Percentiles rank a stretch among this genome's conserved stretches.
Conservation (phyloP, 768 basidiomycete species). For the Calocera cornea region DNA sequence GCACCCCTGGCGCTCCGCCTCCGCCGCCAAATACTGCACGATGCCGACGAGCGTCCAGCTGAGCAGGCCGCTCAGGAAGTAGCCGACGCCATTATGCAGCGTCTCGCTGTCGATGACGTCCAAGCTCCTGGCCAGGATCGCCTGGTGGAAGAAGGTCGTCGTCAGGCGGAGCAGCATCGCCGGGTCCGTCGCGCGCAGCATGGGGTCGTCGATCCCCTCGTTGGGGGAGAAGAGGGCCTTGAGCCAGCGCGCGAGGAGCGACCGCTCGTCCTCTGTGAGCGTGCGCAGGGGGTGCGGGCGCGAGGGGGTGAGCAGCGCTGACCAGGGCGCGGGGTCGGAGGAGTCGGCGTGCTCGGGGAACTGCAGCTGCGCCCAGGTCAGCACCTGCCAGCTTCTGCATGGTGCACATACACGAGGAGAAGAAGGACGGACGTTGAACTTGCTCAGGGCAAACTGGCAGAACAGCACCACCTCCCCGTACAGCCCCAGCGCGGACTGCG, state of each 20-base stretch:
- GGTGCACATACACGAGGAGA: background rate
- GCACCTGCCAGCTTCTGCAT: too few relatives aligned
- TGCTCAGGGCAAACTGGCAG: conserved; percentile 47
- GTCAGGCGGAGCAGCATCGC: conserved; percentile 53
- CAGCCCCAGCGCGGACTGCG: conserved; percentile 66
- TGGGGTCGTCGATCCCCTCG: conserved; percentile 74
- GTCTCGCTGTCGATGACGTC: conserved; percentile 53
- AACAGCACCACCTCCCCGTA: conserved; percentile 70
- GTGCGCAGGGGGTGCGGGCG: background rate
- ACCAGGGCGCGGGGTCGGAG: background rate
- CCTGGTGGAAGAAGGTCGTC: conserved; percentile 50
- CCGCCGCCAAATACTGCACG: conserved; percentile 30
- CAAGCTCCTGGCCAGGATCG: conserved; percentile 36
- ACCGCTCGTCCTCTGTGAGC: conserved; percentile 10
- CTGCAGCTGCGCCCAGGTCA: background rate
- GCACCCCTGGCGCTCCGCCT: background rate
- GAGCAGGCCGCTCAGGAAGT: conserved; percentile 57
- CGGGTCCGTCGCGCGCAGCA: conserved; percentile 59
- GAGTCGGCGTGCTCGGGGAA: background rate
- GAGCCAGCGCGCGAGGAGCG: conserved; percentile 40
- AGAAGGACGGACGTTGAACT: conserved; percentile 40
- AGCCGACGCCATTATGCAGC: conserved; percentile 60
- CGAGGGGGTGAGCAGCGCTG: background rate
- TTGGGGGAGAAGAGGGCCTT: conserved; percentile 61
- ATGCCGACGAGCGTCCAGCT: conserved; percentile 73